Conservation (phyloP, 495 filamentous ascomycete species). For the Neurospora tetraspora region DNA sequence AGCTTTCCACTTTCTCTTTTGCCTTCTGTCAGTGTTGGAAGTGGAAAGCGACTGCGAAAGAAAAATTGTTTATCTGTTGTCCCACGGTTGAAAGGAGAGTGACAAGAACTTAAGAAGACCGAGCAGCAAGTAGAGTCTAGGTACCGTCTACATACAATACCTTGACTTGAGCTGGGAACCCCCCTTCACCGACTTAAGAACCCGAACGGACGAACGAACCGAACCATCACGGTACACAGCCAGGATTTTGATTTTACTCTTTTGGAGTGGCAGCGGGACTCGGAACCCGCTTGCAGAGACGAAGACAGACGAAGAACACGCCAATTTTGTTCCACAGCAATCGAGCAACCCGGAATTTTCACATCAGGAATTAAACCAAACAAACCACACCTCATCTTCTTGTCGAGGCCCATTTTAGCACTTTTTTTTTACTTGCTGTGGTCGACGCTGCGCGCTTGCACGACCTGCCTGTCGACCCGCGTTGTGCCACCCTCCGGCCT, state of each 20-base stretch:
- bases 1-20: conserved; percentile 5
- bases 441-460: neutral
- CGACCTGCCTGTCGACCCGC: neutral
- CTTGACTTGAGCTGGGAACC: neutral
- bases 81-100: neutral
- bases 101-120: neutral
- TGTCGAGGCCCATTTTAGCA: neutral
- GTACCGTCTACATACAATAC: neutral
- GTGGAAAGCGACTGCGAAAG: neutral
- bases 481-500: neutral
- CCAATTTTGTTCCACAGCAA: neutral
- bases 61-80: conserved; percentile 2
- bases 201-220: neutral
- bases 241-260: neutral
- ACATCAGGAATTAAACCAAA: neutral
- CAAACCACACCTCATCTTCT: neutral
- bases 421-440: conserved; percentile 2
- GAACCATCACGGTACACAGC: neutral
- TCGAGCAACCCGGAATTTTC: neutral
- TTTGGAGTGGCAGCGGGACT: neutral
- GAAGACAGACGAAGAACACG: neutral
- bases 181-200: neutral
- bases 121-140: neutral
- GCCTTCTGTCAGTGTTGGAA: neutral
- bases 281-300: neutral